Evolutionary conservation across 106 monocot genomes (phyloP).

Genomic region (Platanthera guangdongensis): DNA sequence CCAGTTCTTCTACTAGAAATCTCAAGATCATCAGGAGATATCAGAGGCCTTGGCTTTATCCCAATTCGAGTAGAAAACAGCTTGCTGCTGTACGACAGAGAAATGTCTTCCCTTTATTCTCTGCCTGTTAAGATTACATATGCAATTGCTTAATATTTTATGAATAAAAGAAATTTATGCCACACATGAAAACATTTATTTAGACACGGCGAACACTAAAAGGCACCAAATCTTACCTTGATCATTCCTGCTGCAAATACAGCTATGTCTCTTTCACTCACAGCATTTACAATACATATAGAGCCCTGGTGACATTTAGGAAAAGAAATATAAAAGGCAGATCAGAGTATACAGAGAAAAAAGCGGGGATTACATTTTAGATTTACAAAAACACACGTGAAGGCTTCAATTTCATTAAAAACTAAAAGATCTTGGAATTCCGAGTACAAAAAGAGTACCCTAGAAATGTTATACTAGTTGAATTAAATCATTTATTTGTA

Average conservation of each 20-base stretch:
- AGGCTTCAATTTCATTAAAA: neutral
- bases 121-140: constrained; percentile 43
- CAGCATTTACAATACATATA: constrained; percentile 87
- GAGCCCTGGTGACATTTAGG: constrained; percentile 43
- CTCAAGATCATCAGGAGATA: constrained; percentile 50
- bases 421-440: neutral
- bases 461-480: no score
- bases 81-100: constrained; percentile 95
- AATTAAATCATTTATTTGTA: no score
- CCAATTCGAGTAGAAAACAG: constrained; percentile 94
- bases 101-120: constrained; percentile 66
- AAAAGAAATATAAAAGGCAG: neutral
- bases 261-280: constrained; percentile 79
- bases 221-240: constrained; percentile 37
- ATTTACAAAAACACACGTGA: neutral
- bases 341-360: neutral
- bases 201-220: neutral
- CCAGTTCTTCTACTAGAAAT: constrained; percentile 39
- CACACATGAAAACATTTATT: neutral
- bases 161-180: constrained; percentile 1
- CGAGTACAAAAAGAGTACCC: no score
- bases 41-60: constrained; percentile 57
- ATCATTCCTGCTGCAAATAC: constrained; percentile 99
- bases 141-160: neutral
- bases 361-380: neutral